Evolutionary conservation across 495 filamentous ascomycete species (phyloP).

Genomic region (Hypoxylon rickii): DNA sequence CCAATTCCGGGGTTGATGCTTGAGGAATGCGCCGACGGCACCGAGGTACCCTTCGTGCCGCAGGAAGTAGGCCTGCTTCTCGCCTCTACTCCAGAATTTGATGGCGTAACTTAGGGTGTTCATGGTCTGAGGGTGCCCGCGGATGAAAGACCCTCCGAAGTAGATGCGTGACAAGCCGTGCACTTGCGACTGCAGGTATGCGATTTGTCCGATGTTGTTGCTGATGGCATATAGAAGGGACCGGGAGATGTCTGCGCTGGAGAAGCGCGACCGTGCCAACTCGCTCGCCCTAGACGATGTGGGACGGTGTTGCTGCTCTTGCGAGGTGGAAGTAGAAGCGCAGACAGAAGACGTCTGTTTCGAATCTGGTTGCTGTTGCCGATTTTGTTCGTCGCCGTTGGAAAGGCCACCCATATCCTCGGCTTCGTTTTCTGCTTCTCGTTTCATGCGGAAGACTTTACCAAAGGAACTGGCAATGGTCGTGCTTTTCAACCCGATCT

Average conservation of each 20-base stretch:
- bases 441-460: slow-evolving; percentile 90
- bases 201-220: slow-evolving; percentile 98
- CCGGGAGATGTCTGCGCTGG: slow-evolving; percentile 55
- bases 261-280: slow-evolving; percentile 43
- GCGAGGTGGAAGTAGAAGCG: slow-evolving; percentile 6
- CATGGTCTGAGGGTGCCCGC: slow-evolving; percentile 96
- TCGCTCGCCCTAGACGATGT: slow-evolving; percentile 20
- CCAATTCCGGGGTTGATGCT: slow-evolving; percentile 89
- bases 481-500: slow-evolving; percentile 90
- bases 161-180: slow-evolving; percentile 91
- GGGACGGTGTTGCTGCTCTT: slow-evolving; percentile 20
- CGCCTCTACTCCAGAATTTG: slow-evolving; percentile 93
- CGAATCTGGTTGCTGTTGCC: slow-evolving; percentile 17
- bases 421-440: slow-evolving; percentile 70
- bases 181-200: slow-evolving; percentile 92
- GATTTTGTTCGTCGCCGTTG: slow-evolving; percentile 52
- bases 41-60: slow-evolving; percentile 96
- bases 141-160: slow-evolving; percentile 96
- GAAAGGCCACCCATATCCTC: slow-evolving; percentile 71
- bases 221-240: slow-evolving; percentile 79
- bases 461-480: slow-evolving; percentile 96
- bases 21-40: slow-evolving; percentile 94
- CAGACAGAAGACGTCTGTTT: slow-evolving; percentile 19
- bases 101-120: slow-evolving; percentile 95
- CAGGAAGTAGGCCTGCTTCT: slow-evolving; percentile 93